Evolutionary conservation across 495 filamentous ascomycete genomes (phyloP), one percentile per base, ranked within the genome.

Genomic region (Peziza echinospora): DNA sequence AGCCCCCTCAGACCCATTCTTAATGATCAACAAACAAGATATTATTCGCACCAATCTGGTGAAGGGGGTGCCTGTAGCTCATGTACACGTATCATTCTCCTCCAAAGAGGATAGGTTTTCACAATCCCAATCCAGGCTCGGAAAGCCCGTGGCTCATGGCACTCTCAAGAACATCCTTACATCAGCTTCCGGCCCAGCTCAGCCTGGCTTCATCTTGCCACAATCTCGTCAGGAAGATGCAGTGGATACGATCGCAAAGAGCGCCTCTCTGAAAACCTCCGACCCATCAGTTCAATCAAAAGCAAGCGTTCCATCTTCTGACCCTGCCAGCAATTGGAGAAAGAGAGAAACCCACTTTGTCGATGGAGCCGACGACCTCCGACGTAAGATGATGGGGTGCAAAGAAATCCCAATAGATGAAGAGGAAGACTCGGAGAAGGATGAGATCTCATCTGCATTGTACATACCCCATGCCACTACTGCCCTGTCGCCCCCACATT

Each of bases 381-480:
- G 17, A 44, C 26, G 24, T 5, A 19, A 45, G 10, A 26, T 13
- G 41, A 44, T 6, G 45, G 44, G n/a, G 13, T 34, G 17, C 51
- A 53, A 40, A 42, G 1, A 48, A 44, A 13, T 53, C 51, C 37
- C 51, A 47, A 17, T 46, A 48, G 69, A 71, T 54, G 80, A 81
- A 45, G 80, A 80, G 26, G 83, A 93, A 22, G 84, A 89, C 46
- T 85, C 83, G 37, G 81, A 82, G 21, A 75, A 85, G 59, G 89
- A 96, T 57, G 83, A 93, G 60, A 94, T 97, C 42, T 86, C 82
- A 7, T 94, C 87, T 34, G 87, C 87, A 9, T 68, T 93, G 45
- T 97, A 96, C 61, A 73, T 89, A 51, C 89, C 89, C 17, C 89
- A 96, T 65, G 63, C 70, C 71, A 45, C 71, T 71, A 55, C 66